Base-by-base conservation (phyloP, 768 basidiomycete species). In the Tubosaeta brunneosetosa region DNA sequence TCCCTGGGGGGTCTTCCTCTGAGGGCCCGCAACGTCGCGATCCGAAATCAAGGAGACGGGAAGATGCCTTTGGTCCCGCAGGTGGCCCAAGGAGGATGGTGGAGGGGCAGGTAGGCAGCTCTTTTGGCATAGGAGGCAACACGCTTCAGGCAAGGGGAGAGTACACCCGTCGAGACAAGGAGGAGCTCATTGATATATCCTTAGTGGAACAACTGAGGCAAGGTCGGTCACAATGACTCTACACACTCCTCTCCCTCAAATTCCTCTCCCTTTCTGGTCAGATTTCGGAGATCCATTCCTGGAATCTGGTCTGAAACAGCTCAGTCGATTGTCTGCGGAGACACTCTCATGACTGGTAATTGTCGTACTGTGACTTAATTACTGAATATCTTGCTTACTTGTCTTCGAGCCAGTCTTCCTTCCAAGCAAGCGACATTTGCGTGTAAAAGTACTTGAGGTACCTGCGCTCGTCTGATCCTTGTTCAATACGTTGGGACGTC, bases 271-370 rank as follows among this genome's bases (percentile, higher is more conserved):
- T 45, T 47, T 27, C 29, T 49, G 52, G 41, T 29, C 59, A 81
- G 80, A 81, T 60, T 75, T 81, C 36, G 80, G 80, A 19, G 80
- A 82, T 68, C 80, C 80, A 29, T 81, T 82, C 64, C 63, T 72
- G 40, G 77, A 81, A 19, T 55, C 62, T 50, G 52, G 47, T 26
- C 55, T 66, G 37, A 71, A 71, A 50, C 55, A 61, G 44, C 32
- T 52, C 46, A 61, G 72, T 26, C 62, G 44, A 65, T 51, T 16
- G 48, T 25, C 19, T 12, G n/a, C 6, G 19, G 10, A 40, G 17
- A 12, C 9, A 40, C 38, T 3, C 11, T 27, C 22, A 29, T 45
- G 41, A 45, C 45, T 12, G 34, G 65, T 66, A 49, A 47, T 59
- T 44, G 36, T 32, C 33, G 6, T 29, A 42, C 22, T 22, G 22